A percentile compares a stretch with the other conserved stretches of the same genome.
Evolutionary conservation across 2,329 filamentous ascomycete genomes (phyloP).

Genomic region (Amesomyces nigricolor): DNA sequence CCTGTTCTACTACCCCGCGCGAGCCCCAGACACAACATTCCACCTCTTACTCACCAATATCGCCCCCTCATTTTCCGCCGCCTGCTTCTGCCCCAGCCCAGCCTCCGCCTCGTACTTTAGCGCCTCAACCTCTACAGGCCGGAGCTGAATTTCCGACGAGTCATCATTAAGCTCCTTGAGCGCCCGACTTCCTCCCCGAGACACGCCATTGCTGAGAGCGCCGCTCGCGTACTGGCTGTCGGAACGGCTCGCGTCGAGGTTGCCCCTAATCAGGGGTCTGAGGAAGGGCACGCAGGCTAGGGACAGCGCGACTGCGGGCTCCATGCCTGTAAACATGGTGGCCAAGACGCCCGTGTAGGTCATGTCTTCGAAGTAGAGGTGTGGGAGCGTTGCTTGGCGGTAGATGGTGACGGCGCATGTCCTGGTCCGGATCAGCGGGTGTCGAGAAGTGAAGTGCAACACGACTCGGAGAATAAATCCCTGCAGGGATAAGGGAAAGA

Average conservation of each 20-base stretch:
- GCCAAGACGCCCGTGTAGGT: slow-evolving; percentile 3
- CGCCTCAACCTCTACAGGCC: background rate
- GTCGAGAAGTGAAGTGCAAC: too few species aligned
- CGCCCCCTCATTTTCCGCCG: background rate
- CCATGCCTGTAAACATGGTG: slow-evolving; percentile 4
- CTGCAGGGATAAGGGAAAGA: too few species aligned
- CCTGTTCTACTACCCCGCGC: too few species aligned
- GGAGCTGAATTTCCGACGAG: slow-evolving; percentile 5
- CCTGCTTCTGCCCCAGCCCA: background rate
- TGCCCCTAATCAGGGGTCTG: background rate
- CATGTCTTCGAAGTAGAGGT: slow-evolving; percentile 8
- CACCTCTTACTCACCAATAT: background rate
- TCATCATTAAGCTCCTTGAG: slow-evolving; percentile 6
- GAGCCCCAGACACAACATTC: background rate
- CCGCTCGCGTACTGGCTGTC: background rate
- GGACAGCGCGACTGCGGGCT: background rate
- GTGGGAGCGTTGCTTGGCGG: background rate
- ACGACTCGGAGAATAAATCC: too few species aligned
- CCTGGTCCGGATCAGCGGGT: background rate
- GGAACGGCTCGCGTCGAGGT: background rate
- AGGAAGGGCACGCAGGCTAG: slow-evolving; percentile 5
- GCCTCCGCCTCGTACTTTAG: slow-evolving; percentile 2
- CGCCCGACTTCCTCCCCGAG: background rate
- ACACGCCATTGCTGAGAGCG: background rate
- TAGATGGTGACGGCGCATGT: slow-evolving; percentile 6